Evolutionary conservation across 148 eudicot species (phyloP), one percentile per base, ranked within the genome.

Genomic region (Spergularia marina): DNA sequence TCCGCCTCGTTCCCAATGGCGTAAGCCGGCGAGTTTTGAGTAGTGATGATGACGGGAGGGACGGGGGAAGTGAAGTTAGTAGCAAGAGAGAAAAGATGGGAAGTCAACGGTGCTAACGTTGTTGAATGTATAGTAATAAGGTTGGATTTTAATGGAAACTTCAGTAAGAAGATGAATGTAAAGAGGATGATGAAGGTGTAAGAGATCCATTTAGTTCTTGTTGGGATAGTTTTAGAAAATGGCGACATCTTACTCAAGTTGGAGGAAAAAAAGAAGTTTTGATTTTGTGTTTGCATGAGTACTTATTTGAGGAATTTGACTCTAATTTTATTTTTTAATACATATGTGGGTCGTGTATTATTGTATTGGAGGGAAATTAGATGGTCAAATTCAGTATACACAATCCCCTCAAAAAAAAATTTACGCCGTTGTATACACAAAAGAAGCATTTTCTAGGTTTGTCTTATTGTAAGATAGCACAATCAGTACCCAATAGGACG

Each of bases 121-220:
- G 20, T 71, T 40, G 67, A 75, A 56, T 80, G 78, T 73, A 71
- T 64, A 76, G 51, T 44, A 44, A 44, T 44, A 44, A 44, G 44
- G 49, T 41, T 74, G 4, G 78, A 12, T 0, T 44, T 57, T 40
- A 64, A 80, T 14, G 76, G 73, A 34, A n/a, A 77, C 53, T 67
- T 57, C 12, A 65, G 18, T 52, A 79, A 13, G 73, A 78, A 64
- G 74, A 83, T 6, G 63, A 86, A 52, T 39, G 83, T 34, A 15
- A 80, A 75, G 53, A 85, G 62, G 40, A 84, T 56, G 18, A 78
- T 62, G 51, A 82, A 70, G 2, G 60, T 54, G 34, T 73, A 52
- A 60, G 75, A 53, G 30, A 76, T 81, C 7, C 76, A 23, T 39
- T 13, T 71, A 18, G 82, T 70, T 70, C 13, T 80, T 70, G 82